Evolutionary conservation across 768 basidiomycete species (phyloP), one percentile per base, ranked within the genome.

Genomic region (Floccularia luteovirens): DNA sequence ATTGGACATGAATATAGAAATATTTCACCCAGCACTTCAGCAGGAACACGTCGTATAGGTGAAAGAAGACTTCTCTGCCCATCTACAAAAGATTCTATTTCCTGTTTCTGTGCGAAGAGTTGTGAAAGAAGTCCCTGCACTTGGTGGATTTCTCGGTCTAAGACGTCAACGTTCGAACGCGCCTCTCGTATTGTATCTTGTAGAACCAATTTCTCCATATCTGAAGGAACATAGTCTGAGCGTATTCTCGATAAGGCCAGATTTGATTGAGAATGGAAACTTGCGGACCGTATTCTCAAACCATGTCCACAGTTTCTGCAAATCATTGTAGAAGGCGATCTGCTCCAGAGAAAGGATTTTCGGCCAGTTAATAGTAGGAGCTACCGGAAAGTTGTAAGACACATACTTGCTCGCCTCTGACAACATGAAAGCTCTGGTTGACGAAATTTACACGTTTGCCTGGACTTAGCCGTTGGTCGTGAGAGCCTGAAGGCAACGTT

Each of bases 1-100:
- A 48, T 4, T 39, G 40, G 1, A 42, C 35, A 4, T 49, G 47
- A 19, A 48, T 39, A 42, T 6, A 51, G 33, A 27, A 58, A 56
- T 8, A 58, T 58, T 24, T 54, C 52, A 3, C 33, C 38, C 6
- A 58, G 31, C 2, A 58, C 48, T 33, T 58, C 57, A 1, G 49
- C 42, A 16, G 57, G 57, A 8, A 58, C 27, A 10, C 39, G 43
- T 5, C 54, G 52, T 6, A 54, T 43, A 4, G 54, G 39, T 8
- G 56, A 50, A 3, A 55, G 42, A 24, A 51, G 42, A 4, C 45
- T 43, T 24, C 49, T 25, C n/a, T 39, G 32, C 16, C 8, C 16
- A 19, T 7, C 6, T 7, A 17, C 16, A 17, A 34, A 34, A 7
- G 16, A 8, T 7, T 6, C 7, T 17, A 34, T 7, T 7, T 34